These are phyloP conservation scores for Pestalotiopsis sp. DNA, from an alignment of 2,329 filamentous ascomycete genomes.

Conservation along the genomic window DNA sequence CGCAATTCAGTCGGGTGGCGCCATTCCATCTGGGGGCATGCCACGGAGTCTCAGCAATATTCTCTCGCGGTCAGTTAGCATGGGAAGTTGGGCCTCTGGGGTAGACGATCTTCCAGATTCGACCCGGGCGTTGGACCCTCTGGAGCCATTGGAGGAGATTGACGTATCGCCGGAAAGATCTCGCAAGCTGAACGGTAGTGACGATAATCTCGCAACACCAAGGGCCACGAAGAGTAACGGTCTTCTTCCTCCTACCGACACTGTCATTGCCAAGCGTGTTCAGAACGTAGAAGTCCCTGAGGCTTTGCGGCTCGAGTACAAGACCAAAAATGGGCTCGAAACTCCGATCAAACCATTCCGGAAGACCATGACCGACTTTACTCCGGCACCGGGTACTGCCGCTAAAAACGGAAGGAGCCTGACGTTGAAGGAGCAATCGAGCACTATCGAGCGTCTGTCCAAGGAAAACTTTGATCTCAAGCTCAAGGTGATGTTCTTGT, in stretches of 20 bases:
- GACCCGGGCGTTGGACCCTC: slow-evolving; percentile 43
- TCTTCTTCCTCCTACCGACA: slow-evolving; percentile 76
- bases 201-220: slow-evolving; percentile 69
- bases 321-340: slow-evolving; percentile 69
- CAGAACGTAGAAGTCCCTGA: slow-evolving; percentile 90
- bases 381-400: slow-evolving; percentile 53
- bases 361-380: slow-evolving; percentile 52
- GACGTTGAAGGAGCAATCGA: slow-evolving; percentile 96
- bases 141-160: slow-evolving; percentile 54
- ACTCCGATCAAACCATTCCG: slow-evolving; percentile 49
- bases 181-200: slow-evolving; percentile 37
- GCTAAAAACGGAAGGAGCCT: slow-evolving; percentile 69
- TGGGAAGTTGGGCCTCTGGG: slow-evolving; percentile 87
- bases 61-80: slow-evolving; percentile 77
- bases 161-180: slow-evolving; percentile 38
- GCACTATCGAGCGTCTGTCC: slow-evolving; percentile 91
- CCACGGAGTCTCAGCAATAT: slow-evolving; percentile 55
- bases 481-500: slow-evolving; percentile 95
- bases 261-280: slow-evolving; percentile 84
- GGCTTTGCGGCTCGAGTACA: slow-evolving; percentile 84
- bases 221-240: slow-evolving; percentile 58
- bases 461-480: slow-evolving; percentile 99
- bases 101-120: slow-evolving; percentile 58
- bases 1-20: slow-evolving; percentile 80
- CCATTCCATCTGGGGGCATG: slow-evolving; percentile 59